phyloP scores from a whole-genome alignment of 2,329 filamentous ascomycete genomes.

The Aspergillus jensenii region DNA sequence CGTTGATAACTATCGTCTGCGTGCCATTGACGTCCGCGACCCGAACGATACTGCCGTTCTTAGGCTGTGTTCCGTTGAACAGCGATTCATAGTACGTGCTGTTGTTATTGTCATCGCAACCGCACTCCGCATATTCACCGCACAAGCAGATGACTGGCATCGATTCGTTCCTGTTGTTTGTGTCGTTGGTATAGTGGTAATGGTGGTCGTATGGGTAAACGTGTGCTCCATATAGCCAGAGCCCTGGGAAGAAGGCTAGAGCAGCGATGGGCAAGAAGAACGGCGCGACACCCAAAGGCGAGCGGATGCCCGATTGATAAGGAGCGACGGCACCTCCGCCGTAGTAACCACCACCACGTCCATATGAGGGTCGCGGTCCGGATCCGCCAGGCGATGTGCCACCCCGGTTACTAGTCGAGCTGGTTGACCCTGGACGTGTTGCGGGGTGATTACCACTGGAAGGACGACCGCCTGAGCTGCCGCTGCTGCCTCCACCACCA shows the following conservation, averaged over 20 bases:
- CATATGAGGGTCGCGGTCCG: constrained; percentile 48
- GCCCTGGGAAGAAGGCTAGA: constrained; percentile 50
- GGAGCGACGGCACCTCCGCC: constrained; percentile 54
- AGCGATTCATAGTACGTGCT: constrained; percentile 43
- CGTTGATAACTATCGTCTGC: constrained; percentile 48
- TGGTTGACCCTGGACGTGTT: constrained; percentile 18
- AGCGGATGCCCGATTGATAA: constrained; percentile 48
- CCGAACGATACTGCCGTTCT: constrained; percentile 40
- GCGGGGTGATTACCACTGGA: neutral
- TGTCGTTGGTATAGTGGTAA: constrained; percentile 49
- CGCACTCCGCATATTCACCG: constrained; percentile 53
- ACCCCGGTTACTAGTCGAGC: constrained; percentile 28
- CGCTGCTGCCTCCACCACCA: constrained; percentile 20
- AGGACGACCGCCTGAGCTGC: neutral
- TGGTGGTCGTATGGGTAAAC: constrained; percentile 54
- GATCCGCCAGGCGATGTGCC: constrained; percentile 38
- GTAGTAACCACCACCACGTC: constrained; percentile 52
- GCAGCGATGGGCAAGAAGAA: constrained; percentile 50
- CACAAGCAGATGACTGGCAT: constrained; percentile 59
- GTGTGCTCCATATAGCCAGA: constrained; percentile 58
- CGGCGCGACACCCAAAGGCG: constrained; percentile 51
- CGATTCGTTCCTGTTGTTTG: constrained; percentile 48
- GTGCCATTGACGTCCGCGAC: constrained; percentile 45
- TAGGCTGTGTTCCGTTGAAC: constrained; percentile 41
- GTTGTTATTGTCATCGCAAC: constrained; percentile 55